Evolutionary conservation across 2,329 filamentous ascomycete genomes (phyloP).

Genomic region (Monosporascus sp.): DNA sequence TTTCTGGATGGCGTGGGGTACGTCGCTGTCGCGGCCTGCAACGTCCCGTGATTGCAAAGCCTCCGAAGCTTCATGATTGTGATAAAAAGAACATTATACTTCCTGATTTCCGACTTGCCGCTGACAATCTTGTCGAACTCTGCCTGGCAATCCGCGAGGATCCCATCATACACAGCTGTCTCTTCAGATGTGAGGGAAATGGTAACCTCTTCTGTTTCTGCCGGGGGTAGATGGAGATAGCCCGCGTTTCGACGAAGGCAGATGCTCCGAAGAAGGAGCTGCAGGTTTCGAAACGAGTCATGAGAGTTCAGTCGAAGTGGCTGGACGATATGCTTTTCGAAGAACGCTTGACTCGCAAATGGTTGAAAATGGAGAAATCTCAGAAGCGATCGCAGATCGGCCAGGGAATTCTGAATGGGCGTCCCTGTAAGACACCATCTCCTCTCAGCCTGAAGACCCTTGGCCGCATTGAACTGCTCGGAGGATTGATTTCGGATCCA

Average conservation of each 20-base stretch:
- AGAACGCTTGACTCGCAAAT: not conserved
- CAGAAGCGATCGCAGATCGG: slow-evolving; percentile 2
- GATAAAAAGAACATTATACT: slow-evolving; percentile 5
- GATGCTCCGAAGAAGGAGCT: not conserved
- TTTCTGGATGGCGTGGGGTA: too few relatives aligned
- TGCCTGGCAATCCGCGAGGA: not conserved
- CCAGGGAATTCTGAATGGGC: slow-evolving; percentile 3
- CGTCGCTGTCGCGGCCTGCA: slow-evolving; percentile 5
- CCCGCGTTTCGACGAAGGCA: not conserved
- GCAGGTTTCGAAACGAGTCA: not conserved
- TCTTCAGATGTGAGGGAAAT: not conserved
- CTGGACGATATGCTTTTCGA: not conserved
- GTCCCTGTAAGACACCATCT: slow-evolving; percentile 6
- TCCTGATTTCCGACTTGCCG: too few relatives aligned
- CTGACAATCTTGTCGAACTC: too few relatives aligned
- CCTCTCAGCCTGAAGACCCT: not conserved
- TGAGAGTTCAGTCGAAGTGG: not conserved
- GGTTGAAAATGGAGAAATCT: slow-evolving; percentile 5
- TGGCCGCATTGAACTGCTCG: not conserved
- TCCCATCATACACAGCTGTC: not conserved
- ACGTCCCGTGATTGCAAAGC: slow-evolving; percentile 25
- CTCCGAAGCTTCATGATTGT: slow-evolving; percentile 5
- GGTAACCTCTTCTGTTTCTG: not conserved
- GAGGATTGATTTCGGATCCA: slow-evolving; percentile 4
- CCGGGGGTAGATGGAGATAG: not conserved